Evolutionary conservation across 2,329 filamentous ascomycete species (phyloP).

Genomic region (Verticillium tricorpus): DNA sequence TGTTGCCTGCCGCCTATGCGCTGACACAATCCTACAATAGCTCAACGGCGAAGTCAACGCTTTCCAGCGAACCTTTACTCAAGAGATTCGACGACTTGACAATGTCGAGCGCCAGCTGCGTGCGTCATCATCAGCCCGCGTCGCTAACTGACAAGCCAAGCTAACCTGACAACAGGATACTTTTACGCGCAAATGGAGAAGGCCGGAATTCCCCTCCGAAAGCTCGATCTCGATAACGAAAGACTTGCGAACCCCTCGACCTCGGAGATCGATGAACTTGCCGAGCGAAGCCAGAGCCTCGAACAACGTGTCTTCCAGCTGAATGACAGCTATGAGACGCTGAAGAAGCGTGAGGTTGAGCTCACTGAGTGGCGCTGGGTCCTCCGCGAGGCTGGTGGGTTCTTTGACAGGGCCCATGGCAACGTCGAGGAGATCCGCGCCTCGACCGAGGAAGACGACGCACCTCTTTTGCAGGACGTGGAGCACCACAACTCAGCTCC

Average conservation of each 20-base stretch:
- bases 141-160: conserved; percentile 3
- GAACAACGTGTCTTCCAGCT: conserved; percentile 88
- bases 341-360: conserved; percentile 97
- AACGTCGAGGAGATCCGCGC: conserved; percentile 86
- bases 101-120: conserved; percentile 97
- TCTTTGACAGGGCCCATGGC: conserved; percentile 94
- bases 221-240: conserved; percentile 86
- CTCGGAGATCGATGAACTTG: conserved; percentile 92
- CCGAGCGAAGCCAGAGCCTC: conserved; percentile 85
- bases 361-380: conserved; percentile 99
- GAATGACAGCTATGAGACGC: conserved; percentile 96
- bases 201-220: conserved; percentile 76
- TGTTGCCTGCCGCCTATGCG: neutral
- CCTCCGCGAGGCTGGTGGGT: conserved; percentile 88
- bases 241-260: conserved; percentile 83
- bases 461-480: conserved; percentile 86
- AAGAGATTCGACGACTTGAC: conserved; percentile 93
- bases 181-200: conserved; percentile 97
- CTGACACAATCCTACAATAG: conserved; percentile 38
- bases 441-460: conserved; percentile 86
- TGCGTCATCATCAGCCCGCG: conserved; percentile 43
- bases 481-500: conserved; percentile 70
- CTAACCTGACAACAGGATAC: conserved; percentile 60
- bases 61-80: conserved; percentile 95
- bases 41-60: conserved; percentile 89